Evolutionary conservation across 176 grass and related monocot species (phyloP), one percentile per base, ranked within the genome.

Genomic region (Otatea glauca): DNA sequence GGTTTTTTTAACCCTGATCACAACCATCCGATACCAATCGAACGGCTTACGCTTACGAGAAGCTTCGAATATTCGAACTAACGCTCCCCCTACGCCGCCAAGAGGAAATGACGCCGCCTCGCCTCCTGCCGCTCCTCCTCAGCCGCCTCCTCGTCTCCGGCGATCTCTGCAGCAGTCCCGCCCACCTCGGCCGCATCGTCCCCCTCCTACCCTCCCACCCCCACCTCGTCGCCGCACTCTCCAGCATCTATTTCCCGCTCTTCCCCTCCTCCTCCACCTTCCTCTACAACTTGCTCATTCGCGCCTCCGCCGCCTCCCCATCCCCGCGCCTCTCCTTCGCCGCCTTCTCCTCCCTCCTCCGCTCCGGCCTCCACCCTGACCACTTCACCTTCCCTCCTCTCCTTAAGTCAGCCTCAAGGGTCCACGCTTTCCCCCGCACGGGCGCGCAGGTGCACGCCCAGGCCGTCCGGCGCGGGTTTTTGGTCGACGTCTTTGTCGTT

Each of bases 271-370:
- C 83, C 27, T 9, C 83, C 70, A 89, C 81, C 48, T 93, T 93
- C 89, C 82, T 96, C 79, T 77, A 91, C 73, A 93, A 93, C 89
- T 73, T 93, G 60, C 83, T 96, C 74, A 91, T 96, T 79, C 86
- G 74, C 13, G 84, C 94, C 60, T 89, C 71, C 58, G 76, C 84
- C 42, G 16, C 68, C 14, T 91, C 86, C 62, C 16, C 58, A 0
- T 81, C 39, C 74, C 74, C 85, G 13, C 67, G 77, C 47, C 37
- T 86, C 39, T 80, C 85, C 37, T 58, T 90, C 84, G 71, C 73
- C 45, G 72, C 70, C 16, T 90, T 90, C 54, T 65, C 73, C 73
- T 93, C 76, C 44, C 83, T 94, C 59, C 85, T 88, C 39, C 66
- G 89, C 24, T 65, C 64, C 20, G 55, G 68, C 0, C 16, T 10